Percentiles rank a stretch among this genome's conserved stretches.
phyloP scores from a whole-genome alignment of 257 asterid species.

The Scutellaria baicalensis region DNA sequence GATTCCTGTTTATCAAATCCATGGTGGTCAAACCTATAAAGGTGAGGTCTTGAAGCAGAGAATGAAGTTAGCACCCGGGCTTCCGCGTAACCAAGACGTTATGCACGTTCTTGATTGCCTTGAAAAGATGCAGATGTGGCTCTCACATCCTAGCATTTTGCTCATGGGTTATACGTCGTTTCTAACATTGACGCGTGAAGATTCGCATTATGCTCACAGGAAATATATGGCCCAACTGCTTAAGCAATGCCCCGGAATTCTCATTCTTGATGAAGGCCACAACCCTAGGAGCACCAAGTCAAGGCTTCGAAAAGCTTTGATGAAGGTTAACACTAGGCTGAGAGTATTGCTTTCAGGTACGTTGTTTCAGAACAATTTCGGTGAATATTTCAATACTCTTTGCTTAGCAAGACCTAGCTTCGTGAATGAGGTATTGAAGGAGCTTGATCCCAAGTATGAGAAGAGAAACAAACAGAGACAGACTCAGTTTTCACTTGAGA shows the following conservation, averaged over 20 bases:
- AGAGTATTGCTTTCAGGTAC: conserved; percentile 91
- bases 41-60: conserved; percentile 91
- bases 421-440: conserved; percentile 71
- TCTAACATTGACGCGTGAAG: conserved; percentile 82
- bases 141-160: conserved; percentile 84
- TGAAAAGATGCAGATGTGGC: conserved; percentile 97
- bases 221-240: conserved; percentile 91
- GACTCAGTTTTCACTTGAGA: conserved; percentile 63
- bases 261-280: conserved; percentile 94
- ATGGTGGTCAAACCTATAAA: conserved; percentile 95
- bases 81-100: conserved; percentile 90
- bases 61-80: conserved; percentile 64
- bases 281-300: conserved; percentile 98
- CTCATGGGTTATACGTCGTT: conserved; percentile 98
- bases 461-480: conserved; percentile 48
- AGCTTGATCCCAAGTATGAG: conserved; percentile 85
- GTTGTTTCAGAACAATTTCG: conserved; percentile 86
- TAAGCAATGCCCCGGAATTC: conserved; percentile 84
- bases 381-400: conserved; percentile 97
- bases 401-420: conserved; percentile 75
- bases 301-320: conserved; percentile 76
- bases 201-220: conserved; percentile 88
- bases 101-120: conserved; percentile 96
- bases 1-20: conserved; percentile 93
- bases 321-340: conserved; percentile 86